Evolutionary conservation across 2,329 filamentous ascomycete species (phyloP), one percentile per base, ranked within the genome.

Genomic region (Fusarium albosuccineum): DNA sequence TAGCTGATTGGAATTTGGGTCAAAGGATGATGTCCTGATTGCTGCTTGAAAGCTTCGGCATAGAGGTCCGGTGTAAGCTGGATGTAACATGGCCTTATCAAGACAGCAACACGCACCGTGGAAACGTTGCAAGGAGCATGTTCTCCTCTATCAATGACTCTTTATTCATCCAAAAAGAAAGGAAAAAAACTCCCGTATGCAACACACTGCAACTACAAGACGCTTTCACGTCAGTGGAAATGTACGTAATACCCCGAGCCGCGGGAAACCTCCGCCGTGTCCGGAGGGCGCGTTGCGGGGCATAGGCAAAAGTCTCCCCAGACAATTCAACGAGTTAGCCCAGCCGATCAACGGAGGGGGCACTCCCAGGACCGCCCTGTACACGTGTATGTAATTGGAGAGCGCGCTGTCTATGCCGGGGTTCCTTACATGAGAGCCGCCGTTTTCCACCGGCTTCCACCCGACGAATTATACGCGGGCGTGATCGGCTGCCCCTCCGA

Each of bases 261-360:
- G 36, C 54, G 45, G 37, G 45, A 29, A 34, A 27, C 45, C 45
- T 50, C 14, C 49, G 57, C 66, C 56, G 66, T 62, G 34, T 58
- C 63, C 63, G 67, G 67, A 69, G 66, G 60, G 60, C 50, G 56
- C 44, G 60, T 27, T 66, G 67, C 63, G 67, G 67, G 66, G 67
- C 53, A 39, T 34, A 39, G 13, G n/a, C 51, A 9, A 22, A 37
- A 36, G 14, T 29, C 48, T 54, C 50, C 44, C 40, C 64, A 55
- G 58, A 40, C 30, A 39, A 41, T 39, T 44, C 51, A 44, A 34
- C 22, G 30, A 60, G 58, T 61, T 61, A 67, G 30, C 9, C 30
- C 30, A 33, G 68, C 68, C 68, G 68, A 69, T 71, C 60, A 67
- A 71, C 68, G 68, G 68, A 70, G 22, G 22, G 22, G 22, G 68